Conservation (phyloP, 768 basidiomycete genomes). For the Lentinula detonsa region DNA sequence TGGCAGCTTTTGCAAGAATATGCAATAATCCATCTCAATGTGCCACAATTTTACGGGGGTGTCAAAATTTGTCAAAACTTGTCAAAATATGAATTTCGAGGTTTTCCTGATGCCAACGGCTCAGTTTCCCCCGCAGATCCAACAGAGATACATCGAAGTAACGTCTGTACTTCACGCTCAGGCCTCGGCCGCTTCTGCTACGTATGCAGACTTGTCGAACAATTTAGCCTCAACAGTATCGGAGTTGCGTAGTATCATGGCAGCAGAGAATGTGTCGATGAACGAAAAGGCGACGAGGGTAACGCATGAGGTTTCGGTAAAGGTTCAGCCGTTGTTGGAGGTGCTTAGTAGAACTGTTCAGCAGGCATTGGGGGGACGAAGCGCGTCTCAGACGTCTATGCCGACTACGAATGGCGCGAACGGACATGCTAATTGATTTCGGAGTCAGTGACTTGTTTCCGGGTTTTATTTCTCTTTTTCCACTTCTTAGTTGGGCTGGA, state of each 20-base stretch:
- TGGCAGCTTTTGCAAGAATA: no score
- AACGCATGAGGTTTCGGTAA: conserved; percentile 50
- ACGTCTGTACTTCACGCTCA: neutral
- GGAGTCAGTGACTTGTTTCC: neutral
- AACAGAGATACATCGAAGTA: conserved; percentile 23
- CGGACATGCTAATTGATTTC: neutral
- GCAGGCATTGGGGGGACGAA: conserved; percentile 25
- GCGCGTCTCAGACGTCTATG: neutral
- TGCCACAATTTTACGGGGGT: no score
- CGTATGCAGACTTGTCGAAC: conserved; percentile 45
- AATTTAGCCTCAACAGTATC: conserved; percentile 39
- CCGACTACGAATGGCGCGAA: neutral
- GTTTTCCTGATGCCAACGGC: no score
- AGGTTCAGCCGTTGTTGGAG: conserved; percentile 58
- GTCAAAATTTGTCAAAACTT: no score
- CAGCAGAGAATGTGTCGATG: conserved; percentile 46
- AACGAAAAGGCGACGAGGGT: conserved; percentile 59
- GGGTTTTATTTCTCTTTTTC: neutral
- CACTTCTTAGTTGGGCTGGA: neutral
- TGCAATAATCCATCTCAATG: no score
- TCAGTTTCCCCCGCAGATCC: conserved; percentile 53
- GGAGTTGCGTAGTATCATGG: conserved; percentile 50
- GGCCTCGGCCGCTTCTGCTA: conserved; percentile 8
- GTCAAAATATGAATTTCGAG: no score
- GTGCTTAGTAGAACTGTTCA: conserved; percentile 35